Percentiles rank a stretch among this genome's conserved stretches.
These are phyloP conservation scores for Rhizopogon sp. DNA, from an alignment of 768 basidiomycete genomes.

Conservation along the genomic window DNA sequence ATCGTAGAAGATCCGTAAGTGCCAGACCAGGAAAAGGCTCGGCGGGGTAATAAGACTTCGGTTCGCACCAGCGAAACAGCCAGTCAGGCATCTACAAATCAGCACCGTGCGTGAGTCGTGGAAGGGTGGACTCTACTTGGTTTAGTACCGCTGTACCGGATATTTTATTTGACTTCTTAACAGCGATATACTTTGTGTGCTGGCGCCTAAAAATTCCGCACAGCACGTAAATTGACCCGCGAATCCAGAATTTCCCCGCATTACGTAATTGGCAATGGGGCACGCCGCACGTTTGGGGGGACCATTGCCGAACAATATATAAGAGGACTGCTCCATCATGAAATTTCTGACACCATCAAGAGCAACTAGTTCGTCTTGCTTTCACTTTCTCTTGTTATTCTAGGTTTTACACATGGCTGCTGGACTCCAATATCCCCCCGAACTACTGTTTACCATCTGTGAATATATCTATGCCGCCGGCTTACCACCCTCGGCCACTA, in stretches of 20 bases:
- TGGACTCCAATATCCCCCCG: conserved; percentile 55
- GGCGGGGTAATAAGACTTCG: background rate
- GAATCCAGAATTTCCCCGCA: background rate
- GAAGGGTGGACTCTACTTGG: background rate
- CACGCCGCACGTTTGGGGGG: too few species aligned
- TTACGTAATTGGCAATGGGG: background rate
- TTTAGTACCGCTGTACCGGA: too few species aligned
- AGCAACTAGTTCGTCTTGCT: background rate
- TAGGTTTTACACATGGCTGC: conserved; percentile 14
- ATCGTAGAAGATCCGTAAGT: background rate
- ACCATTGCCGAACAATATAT: background rate
- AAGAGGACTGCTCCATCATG: background rate
- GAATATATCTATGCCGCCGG: conserved; percentile 64
- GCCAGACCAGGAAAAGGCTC: background rate
- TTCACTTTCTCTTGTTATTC: conserved; percentile 9
- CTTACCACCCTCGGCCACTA: conserved; percentile 40
- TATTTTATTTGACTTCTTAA: background rate
- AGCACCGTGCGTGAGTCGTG: background rate
- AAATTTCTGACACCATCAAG: background rate
- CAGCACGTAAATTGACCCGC: background rate
- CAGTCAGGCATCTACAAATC: background rate
- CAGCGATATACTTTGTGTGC: background rate
- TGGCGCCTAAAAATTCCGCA: background rate
- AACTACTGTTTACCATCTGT: conserved; percentile 70
- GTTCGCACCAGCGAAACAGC: background rate